A percentile compares a stretch with the other conserved stretches of the same genome.
Evolutionary conservation across 805 yeast species (phyloP).

Genomic region (Saccharomycopsis fodiens): DNA sequence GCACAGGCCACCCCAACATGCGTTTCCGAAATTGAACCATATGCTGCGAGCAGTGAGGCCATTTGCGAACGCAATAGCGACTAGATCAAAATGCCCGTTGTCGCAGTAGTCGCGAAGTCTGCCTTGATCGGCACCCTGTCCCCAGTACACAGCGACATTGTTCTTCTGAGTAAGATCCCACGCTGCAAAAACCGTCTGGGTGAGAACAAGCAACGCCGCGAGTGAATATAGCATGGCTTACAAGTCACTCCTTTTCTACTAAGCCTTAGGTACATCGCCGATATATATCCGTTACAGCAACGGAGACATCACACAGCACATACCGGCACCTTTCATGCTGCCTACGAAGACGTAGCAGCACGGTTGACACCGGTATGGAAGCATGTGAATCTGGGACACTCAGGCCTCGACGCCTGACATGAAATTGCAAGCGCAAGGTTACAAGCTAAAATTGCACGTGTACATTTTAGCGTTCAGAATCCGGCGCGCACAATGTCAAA

Average conservation of each 20-base stretch:
- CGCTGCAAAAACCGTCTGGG: constrained; percentile 22
- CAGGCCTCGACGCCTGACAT: no score
- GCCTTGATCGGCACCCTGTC: constrained; percentile 49
- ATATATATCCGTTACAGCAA: no score
- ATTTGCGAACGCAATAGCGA: constrained; percentile 20
- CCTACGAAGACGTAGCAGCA: no score
- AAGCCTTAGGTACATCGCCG: neutral
- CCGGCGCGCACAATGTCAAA: no score
- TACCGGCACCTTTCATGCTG: no score
- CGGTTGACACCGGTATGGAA: no score
- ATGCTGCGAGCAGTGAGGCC: constrained; percentile 34
- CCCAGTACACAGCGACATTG: constrained; percentile 63
- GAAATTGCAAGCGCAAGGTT: no score
- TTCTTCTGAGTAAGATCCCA: constrained; percentile 30
- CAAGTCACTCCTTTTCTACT: neutral
- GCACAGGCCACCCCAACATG: constrained; percentile 27
- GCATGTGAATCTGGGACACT: no score
- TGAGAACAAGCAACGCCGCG: neutral
- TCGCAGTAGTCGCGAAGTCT: constrained; percentile 44
- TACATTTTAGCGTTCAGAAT: no score
- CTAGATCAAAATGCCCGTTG: constrained; percentile 41
- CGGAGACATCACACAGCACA: no score
- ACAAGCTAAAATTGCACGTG: no score
- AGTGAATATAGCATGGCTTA: neutral
- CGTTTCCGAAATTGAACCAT: constrained; percentile 40